Evolutionary conservation across 140 eudicot genomes (phyloP).

Genomic region (Cichorium intybus): DNA sequence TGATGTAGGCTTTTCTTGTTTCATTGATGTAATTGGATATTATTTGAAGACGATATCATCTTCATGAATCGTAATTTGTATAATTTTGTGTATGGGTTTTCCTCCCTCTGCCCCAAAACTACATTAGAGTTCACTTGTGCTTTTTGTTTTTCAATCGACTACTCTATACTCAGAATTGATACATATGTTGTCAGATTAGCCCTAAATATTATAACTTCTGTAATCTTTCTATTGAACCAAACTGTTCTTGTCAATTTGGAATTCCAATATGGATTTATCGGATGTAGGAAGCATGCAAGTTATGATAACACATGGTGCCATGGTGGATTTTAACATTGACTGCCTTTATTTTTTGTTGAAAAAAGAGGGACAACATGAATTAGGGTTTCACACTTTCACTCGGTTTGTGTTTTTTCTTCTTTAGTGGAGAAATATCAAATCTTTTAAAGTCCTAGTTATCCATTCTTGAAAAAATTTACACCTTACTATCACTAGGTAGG

Average conservation of each 20-base stretch:
- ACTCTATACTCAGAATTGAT: background rate
- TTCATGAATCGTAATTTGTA: conserved; percentile 2
- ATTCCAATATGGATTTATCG: background rate
- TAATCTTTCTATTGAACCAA: background rate
- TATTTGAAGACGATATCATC: background rate
- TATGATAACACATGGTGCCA: background rate
- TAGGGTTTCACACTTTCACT: conserved; percentile 17
- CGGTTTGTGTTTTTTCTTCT: background rate
- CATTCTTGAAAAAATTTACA: background rate
- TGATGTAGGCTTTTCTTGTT: conserved; percentile 1
- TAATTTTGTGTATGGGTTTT: background rate
- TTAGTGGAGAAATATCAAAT: background rate
- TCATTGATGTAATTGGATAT: background rate
- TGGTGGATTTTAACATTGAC: background rate
- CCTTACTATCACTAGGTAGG: background rate
- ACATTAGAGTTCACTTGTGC: background rate
- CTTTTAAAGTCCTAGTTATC: background rate
- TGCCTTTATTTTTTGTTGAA: background rate
- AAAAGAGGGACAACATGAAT: background rate
- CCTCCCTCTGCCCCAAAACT: background rate
- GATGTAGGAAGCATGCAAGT: background rate
- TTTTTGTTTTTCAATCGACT: conserved; percentile 3
- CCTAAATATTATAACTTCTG: background rate
- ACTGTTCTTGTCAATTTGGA: background rate
- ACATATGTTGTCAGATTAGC: conserved; percentile 5